Evolutionary conservation across 331 rosid species (phyloP), one percentile per base, ranked within the genome.

Genomic region (Malus hybrid): DNA sequence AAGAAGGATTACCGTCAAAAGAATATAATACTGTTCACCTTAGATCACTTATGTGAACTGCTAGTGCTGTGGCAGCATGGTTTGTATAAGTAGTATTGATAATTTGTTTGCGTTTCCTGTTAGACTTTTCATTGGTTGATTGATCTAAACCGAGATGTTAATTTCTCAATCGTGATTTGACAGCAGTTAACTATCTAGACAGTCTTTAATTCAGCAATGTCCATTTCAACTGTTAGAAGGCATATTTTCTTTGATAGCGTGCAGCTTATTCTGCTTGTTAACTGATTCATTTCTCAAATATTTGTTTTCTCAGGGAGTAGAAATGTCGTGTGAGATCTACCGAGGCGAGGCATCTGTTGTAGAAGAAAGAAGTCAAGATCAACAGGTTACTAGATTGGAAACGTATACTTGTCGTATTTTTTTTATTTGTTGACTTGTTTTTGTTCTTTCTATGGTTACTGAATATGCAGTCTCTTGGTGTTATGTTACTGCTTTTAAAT

Each of bases 221-320:
- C 12, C 26, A 6, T 72, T 64, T 64, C 36, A 33, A 64, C 53
- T 39, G 60, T 71, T 53, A 0, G 32, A 36, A 44, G 6, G n/a
- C 15, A 16, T 28, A n/a, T 44, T 73, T 39, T 22, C 6, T 18
- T 46, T 26, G 44, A 42, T 42, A 36, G 10, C 15, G 0, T 32
- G 19, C 46, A 22, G 24, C 16, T 24, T 60, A 0, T 57, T 26
- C 20, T 60, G 20, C 28, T 60, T 64, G 28, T 32, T 19, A 46
- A 30, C 29, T 46, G 33, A 32, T 50, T 32, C 10, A 24, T 34
- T 34, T 20, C 53, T 6, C 70, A 34, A 36, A 36, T 66, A 0
- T n/a, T 66, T 16, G 5, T 24, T 9, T 28, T 19, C 39, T 14
- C 87, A 82, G 89, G 89, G 83, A 82, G 77, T 86, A 85, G 75